Conservation (phyloP, 2,329 filamentous ascomycete species). For the Arthrobotrys iridis region DNA sequence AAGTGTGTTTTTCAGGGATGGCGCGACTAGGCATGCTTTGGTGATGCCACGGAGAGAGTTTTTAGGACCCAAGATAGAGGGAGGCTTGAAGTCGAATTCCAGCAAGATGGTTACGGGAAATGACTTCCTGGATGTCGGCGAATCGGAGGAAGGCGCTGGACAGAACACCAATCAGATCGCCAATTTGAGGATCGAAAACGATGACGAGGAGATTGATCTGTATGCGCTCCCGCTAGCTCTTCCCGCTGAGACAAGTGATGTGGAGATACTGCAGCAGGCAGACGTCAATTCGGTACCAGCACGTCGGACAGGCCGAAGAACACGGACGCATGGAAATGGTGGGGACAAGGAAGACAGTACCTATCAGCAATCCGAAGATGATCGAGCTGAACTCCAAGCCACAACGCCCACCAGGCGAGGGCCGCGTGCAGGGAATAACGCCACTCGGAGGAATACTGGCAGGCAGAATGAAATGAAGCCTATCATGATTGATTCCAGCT, state of each 20-base stretch:
- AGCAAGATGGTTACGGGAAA: slow-evolving; percentile 52
- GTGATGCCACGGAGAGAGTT: slow-evolving; percentile 86
- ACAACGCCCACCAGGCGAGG: slow-evolving; percentile 48
- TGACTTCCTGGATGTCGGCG: slow-evolving; percentile 55
- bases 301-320: slow-evolving; percentile 42
- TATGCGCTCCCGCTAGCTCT: slow-evolving; percentile 32
- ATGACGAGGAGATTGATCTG: slow-evolving; percentile 50
- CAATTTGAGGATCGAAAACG: slow-evolving; percentile 48
- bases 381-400: slow-evolving; percentile 48
- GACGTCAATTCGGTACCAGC: slow-evolving; percentile 38
- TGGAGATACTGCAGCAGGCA: slow-evolving; percentile 19
- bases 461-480: slow-evolving; percentile 13
- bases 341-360: slow-evolving; percentile 11
- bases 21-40: slow-evolving; percentile 82
- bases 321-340: slow-evolving; percentile 28
- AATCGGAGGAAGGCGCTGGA: slow-evolving; percentile 57
- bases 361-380: slow-evolving; percentile 27
- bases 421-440: slow-evolving; percentile 12
- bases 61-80: slow-evolving; percentile 67
- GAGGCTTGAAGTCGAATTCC: slow-evolving; percentile 48
- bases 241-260: slow-evolving; percentile 12
- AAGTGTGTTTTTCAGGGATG: slow-evolving; percentile 90
- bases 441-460: slow-evolving; percentile 37
- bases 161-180: slow-evolving; percentile 52
- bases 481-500: slow-evolving; percentile 37